phyloP scores from a whole-genome alignment of 106 monocot species.

The Dendrobium huoshanense region DNA sequence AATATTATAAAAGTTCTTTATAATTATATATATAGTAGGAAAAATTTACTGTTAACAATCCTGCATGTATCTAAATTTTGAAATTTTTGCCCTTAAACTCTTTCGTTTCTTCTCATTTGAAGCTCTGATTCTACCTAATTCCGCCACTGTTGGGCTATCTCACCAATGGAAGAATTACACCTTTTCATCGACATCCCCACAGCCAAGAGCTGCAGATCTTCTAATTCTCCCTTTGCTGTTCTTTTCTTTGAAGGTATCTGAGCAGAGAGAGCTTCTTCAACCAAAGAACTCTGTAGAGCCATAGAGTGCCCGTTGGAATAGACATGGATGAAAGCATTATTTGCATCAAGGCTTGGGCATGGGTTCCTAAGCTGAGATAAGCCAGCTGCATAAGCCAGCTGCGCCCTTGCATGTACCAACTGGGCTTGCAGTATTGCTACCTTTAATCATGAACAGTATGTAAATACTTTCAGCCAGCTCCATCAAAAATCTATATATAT shows the following conservation, averaged over 20 bases:
- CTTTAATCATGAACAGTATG: neutral
- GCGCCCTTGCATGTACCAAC: constrained; percentile 19
- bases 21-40: no score
- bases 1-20: no score
- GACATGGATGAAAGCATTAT: neutral
- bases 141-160: neutral
- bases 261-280: neutral
- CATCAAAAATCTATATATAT: no score
- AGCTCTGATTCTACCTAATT: neutral
- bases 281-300: constrained; percentile 11
- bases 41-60: no score
- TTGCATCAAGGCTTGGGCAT: neutral
- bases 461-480: no score
- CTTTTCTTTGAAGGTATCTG: no score
- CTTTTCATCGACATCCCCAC: neutral
- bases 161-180: neutral
- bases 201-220: neutral
- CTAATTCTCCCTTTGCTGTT: neutral
- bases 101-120: neutral
- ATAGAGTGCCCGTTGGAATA: neutral
- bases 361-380: neutral
- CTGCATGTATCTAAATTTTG: no score
- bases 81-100: neutral
- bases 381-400: constrained; percentile 7
- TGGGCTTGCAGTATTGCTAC: constrained; percentile 22